Evolutionary conservation across 2,329 filamentous ascomycete species (phyloP), one percentile per base, ranked within the genome.

Genomic region (Claviceps purpurea): DNA sequence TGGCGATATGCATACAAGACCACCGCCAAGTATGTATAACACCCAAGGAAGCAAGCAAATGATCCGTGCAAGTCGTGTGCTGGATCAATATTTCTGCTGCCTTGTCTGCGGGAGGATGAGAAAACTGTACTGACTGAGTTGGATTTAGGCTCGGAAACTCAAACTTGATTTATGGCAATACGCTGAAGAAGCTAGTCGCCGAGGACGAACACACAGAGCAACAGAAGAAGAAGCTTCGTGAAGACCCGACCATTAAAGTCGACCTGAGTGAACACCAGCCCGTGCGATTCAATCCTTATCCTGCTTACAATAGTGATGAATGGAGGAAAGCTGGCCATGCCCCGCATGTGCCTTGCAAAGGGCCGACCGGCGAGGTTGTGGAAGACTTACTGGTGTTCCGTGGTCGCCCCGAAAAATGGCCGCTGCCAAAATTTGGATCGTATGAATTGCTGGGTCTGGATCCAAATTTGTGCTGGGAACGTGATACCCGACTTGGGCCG

Each of bases 201-300:
- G 65, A 68, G 51, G 70, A 73, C 24, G 62, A 66, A 30, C 67
- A 68, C 4, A 60, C 60, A 24, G 62, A 65, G 10, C 59, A 64
- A 34, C 61, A 65, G 22, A 59, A 56, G 37, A 57, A 56, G 39
- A 61, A 60, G 52, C 61, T 73, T 18, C 57, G 54, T 48, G 62
- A 60, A 47, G 65, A 68, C 38, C 59, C 68, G 50, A 61, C 65
- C n/a, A 60, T 63, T 8, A 60, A 62, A 47, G 56, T 64, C 30
- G 65, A 65, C 39, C 77, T 74, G 59, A 73, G 62, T 50, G 62
- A 66, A 13, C 68, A 75, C 44, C 66, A 71, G 49, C 76, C 80
- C 1, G 70, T 78, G 51, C 70, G 76, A 20, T 88, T 87, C 65
- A 75, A 82, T 53, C 86, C 86, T 0, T 89, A 89, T 56, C 85